Conservation (phyloP, 2,329 filamentous ascomycete species). For the Aureobasidium sp. region DNA sequence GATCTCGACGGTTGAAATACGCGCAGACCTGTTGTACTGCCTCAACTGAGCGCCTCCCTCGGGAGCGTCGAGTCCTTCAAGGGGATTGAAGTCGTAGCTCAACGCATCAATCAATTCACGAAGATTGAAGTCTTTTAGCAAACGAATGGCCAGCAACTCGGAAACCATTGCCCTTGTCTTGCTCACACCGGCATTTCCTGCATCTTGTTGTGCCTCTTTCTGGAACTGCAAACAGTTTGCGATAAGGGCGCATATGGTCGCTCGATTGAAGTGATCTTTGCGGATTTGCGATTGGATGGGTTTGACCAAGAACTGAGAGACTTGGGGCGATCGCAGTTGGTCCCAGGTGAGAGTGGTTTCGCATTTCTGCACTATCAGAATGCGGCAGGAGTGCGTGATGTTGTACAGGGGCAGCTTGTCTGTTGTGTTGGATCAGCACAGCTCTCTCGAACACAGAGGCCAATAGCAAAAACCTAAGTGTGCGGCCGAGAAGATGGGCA, state of each 20-base stretch:
- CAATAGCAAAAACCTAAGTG: conserved; percentile 54
- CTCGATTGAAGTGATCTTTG: conserved; percentile 72
- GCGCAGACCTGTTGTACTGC: conserved; percentile 51
- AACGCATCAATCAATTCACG: conserved; percentile 88
- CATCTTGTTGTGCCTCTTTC: conserved; percentile 75
- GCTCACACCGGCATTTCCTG: conserved; percentile 75
- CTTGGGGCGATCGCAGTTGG: conserved; percentile 87
- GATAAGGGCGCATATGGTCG: conserved; percentile 81
- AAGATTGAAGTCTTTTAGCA: conserved; percentile 83
- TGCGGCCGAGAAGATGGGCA: conserved; percentile 73
- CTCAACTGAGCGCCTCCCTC: conserved; percentile 34
- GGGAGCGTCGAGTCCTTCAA: conserved; percentile 61
- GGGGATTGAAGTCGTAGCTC: conserved; percentile 88
- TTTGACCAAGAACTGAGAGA: conserved; percentile 92
- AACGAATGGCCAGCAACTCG: conserved; percentile 80
- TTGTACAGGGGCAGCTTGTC: conserved; percentile 84
- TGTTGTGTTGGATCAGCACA: conserved; percentile 27
- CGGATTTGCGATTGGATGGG: conserved; percentile 88
- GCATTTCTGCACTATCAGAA: conserved; percentile 73
- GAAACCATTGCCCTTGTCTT: conserved; percentile 80
- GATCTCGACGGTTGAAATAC: conserved; percentile 85
- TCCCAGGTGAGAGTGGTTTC: conserved; percentile 94
- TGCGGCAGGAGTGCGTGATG: conserved; percentile 81
- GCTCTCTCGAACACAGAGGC: background rate
- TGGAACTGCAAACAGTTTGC: conserved; percentile 89